Evolutionary conservation across 495 filamentous ascomycete genomes (phyloP).

Genomic region (Rhypophila decipiens): DNA sequence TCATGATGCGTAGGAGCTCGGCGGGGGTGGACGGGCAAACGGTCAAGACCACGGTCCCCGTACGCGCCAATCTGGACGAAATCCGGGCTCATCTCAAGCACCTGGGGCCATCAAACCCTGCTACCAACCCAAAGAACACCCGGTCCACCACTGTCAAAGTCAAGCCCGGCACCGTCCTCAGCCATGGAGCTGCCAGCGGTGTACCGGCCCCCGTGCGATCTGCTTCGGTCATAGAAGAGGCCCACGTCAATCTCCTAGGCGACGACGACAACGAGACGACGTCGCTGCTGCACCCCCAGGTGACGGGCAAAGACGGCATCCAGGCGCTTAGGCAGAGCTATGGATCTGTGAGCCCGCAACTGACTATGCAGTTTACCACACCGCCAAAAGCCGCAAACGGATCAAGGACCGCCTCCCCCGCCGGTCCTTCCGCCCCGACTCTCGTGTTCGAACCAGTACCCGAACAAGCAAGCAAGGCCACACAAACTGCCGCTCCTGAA

Average conservation of each 20-base stretch:
- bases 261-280: conserved; percentile 34
- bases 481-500: conserved; percentile 24
- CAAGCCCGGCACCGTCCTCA: conserved; percentile 50
- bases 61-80: conserved; percentile 53
- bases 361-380: conserved; percentile 25
- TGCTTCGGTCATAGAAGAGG: conserved; percentile 13
- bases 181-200: too few relatives aligned
- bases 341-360: conserved; percentile 44
- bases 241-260: conserved; percentile 11
- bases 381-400: conserved; percentile 17
- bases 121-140: conserved; percentile 73
- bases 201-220: conserved; percentile 21
- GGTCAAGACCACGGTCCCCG: conserved; percentile 31
- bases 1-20: conserved; percentile 52
- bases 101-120: conserved; percentile 87
- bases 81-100: conserved; percentile 80
- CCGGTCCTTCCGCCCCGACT: too few relatives aligned
- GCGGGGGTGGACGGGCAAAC: conserved; percentile 38
- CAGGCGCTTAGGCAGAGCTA: conserved; percentile 61
- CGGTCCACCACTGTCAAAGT: conserved; percentile 89
- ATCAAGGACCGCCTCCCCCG: too few relatives aligned
- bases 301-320: conserved; percentile 58
- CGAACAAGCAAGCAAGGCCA: conserved; percentile 16
- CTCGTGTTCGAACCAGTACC: conserved; percentile 13
- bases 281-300: conserved; percentile 29